phyloP scores from a whole-genome alignment of 257 asterid genomes.

The Gardenia jasminoides region DNA sequence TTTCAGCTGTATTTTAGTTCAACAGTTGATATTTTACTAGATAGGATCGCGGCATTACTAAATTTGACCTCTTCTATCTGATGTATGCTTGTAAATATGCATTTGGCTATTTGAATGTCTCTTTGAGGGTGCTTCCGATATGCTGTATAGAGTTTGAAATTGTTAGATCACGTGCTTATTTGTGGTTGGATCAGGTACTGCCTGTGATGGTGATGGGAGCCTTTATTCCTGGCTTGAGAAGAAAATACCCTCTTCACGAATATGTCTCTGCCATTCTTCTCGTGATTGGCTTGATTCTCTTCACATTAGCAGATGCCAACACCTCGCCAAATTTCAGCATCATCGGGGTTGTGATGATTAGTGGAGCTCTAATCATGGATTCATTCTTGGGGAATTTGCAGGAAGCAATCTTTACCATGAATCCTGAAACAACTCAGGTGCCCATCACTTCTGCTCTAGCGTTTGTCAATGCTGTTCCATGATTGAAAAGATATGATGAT shows the following conservation, averaged over 20 bases:
- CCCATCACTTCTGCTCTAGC: background rate
- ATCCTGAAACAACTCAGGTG: constrained; percentile 93
- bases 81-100: constrained; percentile 7
- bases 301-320: constrained; percentile 83
- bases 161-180: background rate
- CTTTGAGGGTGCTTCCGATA: background rate
- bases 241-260: constrained; percentile 82
- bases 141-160: background rate
- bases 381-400: constrained; percentile 86
- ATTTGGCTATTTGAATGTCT: background rate
- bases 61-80: constrained; percentile 5
- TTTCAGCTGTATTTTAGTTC: background rate
- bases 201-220: constrained; percentile 99
- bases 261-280: constrained; percentile 74
- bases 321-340: constrained; percentile 85
- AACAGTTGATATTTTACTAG: background rate
- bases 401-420: constrained; percentile 84
- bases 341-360: constrained; percentile 73
- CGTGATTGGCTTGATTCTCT: constrained; percentile 69
- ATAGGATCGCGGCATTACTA: too few relatives aligned
- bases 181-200: constrained; percentile 54
- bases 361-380: constrained; percentile 86
- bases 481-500: background rate
- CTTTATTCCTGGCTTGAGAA: constrained; percentile 83
- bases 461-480: background rate